Conservation (phyloP, 1,284 basidiomycete species). For the Schizophyllum commune region DNA sequence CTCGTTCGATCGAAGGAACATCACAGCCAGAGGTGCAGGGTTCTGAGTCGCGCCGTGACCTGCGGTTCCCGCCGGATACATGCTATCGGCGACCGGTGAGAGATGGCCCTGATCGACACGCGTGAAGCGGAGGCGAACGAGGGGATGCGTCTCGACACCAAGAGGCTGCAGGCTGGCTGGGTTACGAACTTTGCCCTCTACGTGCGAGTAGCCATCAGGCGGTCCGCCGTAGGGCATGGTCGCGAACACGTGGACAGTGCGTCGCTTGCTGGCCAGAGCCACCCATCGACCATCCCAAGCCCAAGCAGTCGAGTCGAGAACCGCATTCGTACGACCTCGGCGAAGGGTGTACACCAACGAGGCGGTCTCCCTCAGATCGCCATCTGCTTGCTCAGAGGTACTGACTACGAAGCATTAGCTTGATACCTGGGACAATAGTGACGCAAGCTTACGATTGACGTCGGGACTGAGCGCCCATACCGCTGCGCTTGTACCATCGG, state of each 20-base stretch:
- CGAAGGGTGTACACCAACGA: conserved; percentile 50
- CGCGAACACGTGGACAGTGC: conserved; percentile 69
- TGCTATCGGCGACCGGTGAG: conserved; percentile 15
- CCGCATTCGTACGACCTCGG: conserved; percentile 64
- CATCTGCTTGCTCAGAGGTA: conserved; percentile 1
- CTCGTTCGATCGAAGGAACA: conserved; percentile 39
- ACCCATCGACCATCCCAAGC: conserved; percentile 64
- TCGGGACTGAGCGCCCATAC: conserved; percentile 7
- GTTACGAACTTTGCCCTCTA: conserved; percentile 51
- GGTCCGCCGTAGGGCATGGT: conserved; percentile 71
- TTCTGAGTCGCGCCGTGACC: not conserved
- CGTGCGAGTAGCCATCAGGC: conserved; percentile 58
- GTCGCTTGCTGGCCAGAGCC: conserved; percentile 56
- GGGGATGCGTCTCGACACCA: conserved; percentile 37
- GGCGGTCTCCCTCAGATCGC: conserved; percentile 38
- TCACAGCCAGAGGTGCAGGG: conserved; percentile 42
- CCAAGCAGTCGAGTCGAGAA: conserved; percentile 52
- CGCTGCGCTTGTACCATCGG: conserved; percentile 9
- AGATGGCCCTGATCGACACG: too few relatives aligned
- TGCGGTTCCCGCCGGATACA: conserved; percentile 22
- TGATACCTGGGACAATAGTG: too few relatives aligned
- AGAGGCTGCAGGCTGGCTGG: conserved; percentile 26
- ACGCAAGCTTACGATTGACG: conserved; percentile 1
- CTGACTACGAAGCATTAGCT: too few relatives aligned
- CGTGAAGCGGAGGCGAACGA: conserved; percentile 45